Evolutionary conservation across 2,329 filamentous ascomycete genomes (phyloP).

Genomic region (Chrysoporthe cubensis): DNA sequence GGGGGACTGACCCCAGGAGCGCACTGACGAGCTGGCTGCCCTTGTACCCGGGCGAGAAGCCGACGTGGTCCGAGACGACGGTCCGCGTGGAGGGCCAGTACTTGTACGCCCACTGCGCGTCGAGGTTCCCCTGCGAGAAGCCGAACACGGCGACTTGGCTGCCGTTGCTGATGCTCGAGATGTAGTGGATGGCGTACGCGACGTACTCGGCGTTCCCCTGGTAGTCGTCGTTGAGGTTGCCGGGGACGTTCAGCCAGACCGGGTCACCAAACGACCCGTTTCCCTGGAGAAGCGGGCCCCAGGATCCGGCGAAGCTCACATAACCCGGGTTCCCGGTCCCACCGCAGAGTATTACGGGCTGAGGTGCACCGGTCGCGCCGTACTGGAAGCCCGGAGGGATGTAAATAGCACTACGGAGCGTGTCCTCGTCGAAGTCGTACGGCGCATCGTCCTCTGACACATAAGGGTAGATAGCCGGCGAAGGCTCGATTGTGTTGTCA

Average conservation of each 20-base stretch:
- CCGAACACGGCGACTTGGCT: conserved; percentile 49
- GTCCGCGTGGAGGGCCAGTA: conserved; percentile 57
- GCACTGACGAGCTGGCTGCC: conserved; percentile 32
- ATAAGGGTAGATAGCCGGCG: neutral
- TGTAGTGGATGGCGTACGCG: conserved; percentile 62
- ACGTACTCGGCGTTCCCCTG: conserved; percentile 59
- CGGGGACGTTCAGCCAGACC: conserved; percentile 60
- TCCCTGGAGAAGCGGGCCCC: conserved; percentile 51
- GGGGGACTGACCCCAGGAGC: conserved; percentile 40
- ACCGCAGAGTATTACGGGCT: conserved; percentile 56
- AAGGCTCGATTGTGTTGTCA: conserved; percentile 2
- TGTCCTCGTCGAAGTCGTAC: conserved; percentile 50
- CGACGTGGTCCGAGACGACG: conserved; percentile 53
- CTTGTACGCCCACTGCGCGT: conserved; percentile 61
- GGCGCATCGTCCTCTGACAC: conserved; percentile 44
- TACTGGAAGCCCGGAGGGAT: conserved; percentile 54
- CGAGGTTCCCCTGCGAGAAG: conserved; percentile 60
- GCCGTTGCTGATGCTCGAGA: conserved; percentile 34
- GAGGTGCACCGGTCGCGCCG: conserved; percentile 40
- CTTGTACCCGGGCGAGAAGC: conserved; percentile 55
- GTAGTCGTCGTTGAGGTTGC: conserved; percentile 49
- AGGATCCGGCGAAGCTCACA: conserved; percentile 49
- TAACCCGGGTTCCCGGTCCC: conserved; percentile 56
- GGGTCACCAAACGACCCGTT: conserved; percentile 48
- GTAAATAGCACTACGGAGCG: conserved; percentile 55